Percentiles rank a stretch among this genome's conserved stretches.
These are phyloP conservation scores for Penicillium sumatraense DNA, from an alignment of 2,329 filamentous ascomycete species.

Conservation along the genomic window DNA sequence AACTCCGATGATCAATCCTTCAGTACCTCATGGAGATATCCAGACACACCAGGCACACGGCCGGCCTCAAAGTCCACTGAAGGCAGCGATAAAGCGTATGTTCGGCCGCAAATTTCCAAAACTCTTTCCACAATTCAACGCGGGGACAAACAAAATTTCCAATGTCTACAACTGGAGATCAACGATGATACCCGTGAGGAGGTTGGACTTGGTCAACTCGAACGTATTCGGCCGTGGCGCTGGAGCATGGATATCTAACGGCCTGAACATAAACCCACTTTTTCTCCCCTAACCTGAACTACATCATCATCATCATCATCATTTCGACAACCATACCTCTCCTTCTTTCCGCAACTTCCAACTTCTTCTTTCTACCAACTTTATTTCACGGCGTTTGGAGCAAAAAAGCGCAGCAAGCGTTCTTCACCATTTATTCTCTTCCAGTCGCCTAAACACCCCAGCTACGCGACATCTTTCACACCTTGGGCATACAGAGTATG, in stretches of 20 bases:
- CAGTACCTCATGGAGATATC: constrained; percentile 35
- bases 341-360: not conserved
- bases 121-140: constrained; percentile 36
- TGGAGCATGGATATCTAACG: constrained; percentile 51
- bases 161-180: constrained; percentile 43
- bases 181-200: constrained; percentile 37
- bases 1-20: constrained; percentile 34
- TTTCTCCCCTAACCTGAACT: not conserved
- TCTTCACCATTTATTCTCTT: constrained; percentile 7
- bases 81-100: constrained; percentile 33
- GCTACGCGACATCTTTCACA: constrained; percentile 1
- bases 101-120: constrained; percentile 36
- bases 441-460: not conserved
- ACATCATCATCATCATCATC: constrained; percentile 23
- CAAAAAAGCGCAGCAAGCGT: constrained; percentile 23
- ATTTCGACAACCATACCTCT: not conserved
- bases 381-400: constrained; percentile 21
- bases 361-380: not conserved
- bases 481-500: constrained; percentile 15
- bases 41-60: constrained; percentile 41
- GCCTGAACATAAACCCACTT: not conserved
- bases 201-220: constrained; percentile 36
- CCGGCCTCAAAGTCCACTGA: constrained; percentile 42
- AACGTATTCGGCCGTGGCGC: constrained; percentile 43
- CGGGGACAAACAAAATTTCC: constrained; percentile 37